These are phyloP conservation scores for Calonectria honghensis DNA, from an alignment of 2,329 filamentous ascomycete genomes.

Conservation along the genomic window DNA sequence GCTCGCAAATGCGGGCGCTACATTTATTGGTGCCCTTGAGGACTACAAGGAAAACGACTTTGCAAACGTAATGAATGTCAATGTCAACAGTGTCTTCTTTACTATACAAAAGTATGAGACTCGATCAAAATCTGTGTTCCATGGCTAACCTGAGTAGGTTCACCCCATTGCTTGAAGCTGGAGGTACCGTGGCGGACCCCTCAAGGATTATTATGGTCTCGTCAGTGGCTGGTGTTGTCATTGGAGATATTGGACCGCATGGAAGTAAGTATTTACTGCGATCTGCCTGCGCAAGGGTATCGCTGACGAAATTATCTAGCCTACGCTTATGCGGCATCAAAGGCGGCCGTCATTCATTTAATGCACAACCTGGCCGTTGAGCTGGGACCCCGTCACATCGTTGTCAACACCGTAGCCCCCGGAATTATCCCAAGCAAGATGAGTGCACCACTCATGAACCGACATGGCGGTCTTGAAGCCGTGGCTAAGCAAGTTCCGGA, in stretches of 20 bases:
- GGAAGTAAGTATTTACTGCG: neutral
- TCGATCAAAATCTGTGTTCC: too few species aligned
- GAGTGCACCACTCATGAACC: conserved; percentile 19
- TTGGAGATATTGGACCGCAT: conserved; percentile 12
- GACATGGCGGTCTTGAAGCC: conserved; percentile 21
- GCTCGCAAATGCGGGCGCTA: conserved; percentile 24
- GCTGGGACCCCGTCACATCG: conserved; percentile 22
- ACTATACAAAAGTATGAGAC: conserved; percentile 14
- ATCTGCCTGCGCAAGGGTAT: too few species aligned
- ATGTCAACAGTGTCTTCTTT: conserved; percentile 27
- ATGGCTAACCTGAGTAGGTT: neutral
- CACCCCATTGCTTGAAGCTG: conserved; percentile 5
- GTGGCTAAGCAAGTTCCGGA: conserved; percentile 26
- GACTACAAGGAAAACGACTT: conserved; percentile 27
- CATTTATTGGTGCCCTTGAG: conserved; percentile 21
- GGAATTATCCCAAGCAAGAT: conserved; percentile 28
- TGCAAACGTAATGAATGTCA: conserved; percentile 26
- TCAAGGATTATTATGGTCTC: conserved; percentile 22
- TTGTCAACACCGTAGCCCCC: conserved; percentile 23
- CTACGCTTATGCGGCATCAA: conserved; percentile 9
- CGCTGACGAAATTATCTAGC: neutral
- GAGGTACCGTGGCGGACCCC: conserved; percentile 5
- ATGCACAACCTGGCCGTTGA: conserved; percentile 31
- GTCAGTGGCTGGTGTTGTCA: conserved; percentile 9
- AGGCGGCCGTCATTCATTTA: conserved; percentile 17